Base-by-base conservation (phyloP, 495 filamentous ascomycete genomes). In the Bacidia gigantensis region DNA sequence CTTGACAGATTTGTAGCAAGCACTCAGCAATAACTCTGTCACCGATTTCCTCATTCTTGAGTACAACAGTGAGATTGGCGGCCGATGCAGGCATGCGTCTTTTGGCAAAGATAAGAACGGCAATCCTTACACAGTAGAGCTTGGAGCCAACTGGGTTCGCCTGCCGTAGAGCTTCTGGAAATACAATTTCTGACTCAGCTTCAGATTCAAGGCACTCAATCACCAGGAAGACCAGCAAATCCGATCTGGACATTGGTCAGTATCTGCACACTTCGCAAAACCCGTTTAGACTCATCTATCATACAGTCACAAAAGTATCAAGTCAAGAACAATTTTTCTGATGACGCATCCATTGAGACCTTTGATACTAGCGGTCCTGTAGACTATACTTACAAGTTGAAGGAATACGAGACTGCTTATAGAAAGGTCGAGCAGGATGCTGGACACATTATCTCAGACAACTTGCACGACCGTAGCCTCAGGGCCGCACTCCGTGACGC, bases 141-240 rank as follows among this genome's bases (percentile, higher is more conserved):
- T 81, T n/a, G 82, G 82, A 11, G 81, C 80, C 9, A 86, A 84
- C 53, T 86, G 82, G 82, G n/a, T n/a, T n/a, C n/a, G n/a, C n/a
- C n/a, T n/a, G n/a, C n/a, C n/a, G n/a, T n/a, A n/a, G n/a, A n/a
- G 78, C 1, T 44, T 44, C 41, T 17, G 23, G 12, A 22, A 44
- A 44, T 44, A n/a, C 23, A 17, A 22, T 10, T 12, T 44, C 24
- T 7, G 46, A 12, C 20, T 35, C 23, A 47, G 46, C 21, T 22
- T 12, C 35, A 72, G 71, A 56, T 87, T 1, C 83, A 88, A 68
- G 83, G 84, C 0, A 65, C 83, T 3, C 81, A 75, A 1, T 71
- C 67, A 3, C 55, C 63, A 21, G 70, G 67, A 26, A 78, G 77
- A 1, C 74, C 75, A 3, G 72, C 81, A 52, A 88, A 88, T 51